Evolutionary conservation across 768 basidiomycete genomes (phyloP).

Genomic region (Xerocomus potaroensis): DNA sequence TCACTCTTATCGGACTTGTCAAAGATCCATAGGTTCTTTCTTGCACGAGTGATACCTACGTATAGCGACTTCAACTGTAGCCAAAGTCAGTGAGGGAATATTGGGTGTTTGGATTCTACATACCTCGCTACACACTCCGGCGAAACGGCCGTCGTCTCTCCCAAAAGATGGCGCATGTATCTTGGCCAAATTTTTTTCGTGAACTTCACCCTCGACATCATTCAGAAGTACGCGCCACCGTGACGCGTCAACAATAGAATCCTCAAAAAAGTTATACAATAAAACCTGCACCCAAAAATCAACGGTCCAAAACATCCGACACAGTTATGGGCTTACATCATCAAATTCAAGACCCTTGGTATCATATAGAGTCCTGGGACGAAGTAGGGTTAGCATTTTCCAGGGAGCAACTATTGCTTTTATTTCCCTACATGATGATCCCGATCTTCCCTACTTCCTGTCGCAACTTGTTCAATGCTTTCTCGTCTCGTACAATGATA

Average conservation of each 20-base stretch:
- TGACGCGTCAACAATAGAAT: conserved; percentile 45
- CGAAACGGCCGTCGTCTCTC: conserved; percentile 43
- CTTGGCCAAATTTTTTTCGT: conserved; percentile 8
- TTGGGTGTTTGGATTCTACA: neutral
- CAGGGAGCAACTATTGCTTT: neutral
- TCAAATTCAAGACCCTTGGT: conserved; percentile 31
- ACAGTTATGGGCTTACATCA: conserved; percentile 7
- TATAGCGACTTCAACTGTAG: conserved; percentile 62
- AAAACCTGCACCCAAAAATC: conserved; percentile 46
- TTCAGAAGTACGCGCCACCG: conserved; percentile 63
- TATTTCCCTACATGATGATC: conserved; percentile 46
- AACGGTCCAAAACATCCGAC: neutral
- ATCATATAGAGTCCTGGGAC: conserved; percentile 29
- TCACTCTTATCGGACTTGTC: conserved; percentile 55
- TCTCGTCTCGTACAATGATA: conserved; percentile 63
- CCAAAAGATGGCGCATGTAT: conserved; percentile 42
- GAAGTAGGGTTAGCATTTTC: neutral
- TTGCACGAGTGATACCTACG: conserved; percentile 66
- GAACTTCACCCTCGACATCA: conserved; percentile 25
- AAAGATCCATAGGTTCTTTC: conserved; percentile 66
- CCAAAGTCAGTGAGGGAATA: neutral
- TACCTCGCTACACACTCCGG: conserved; percentile 58
- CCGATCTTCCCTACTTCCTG: conserved; percentile 55
- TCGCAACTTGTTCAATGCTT: conserved; percentile 43
- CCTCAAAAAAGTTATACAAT: conserved; percentile 70